Evolutionary conservation across 495 filamentous ascomycete genomes (phyloP), one percentile per base, ranked within the genome.

Genomic region (Bombardia bombarda): DNA sequence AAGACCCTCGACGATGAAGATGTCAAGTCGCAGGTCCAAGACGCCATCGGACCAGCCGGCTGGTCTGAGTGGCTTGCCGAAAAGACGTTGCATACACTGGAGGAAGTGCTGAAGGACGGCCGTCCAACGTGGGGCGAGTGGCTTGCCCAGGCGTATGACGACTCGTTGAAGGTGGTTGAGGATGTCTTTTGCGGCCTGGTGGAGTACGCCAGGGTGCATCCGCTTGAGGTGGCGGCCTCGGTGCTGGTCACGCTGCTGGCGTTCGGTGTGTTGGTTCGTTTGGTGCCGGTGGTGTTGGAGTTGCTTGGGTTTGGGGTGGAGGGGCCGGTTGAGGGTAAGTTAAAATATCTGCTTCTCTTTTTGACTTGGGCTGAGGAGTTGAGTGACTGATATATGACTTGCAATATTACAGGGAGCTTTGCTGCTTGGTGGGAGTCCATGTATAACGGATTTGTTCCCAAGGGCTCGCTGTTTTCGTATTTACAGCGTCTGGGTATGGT

Each of bases 401-500:
- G n/a, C n/a, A 0, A 9, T 19, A 28, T 12, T 14, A 40, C 14
- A 40, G 38, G 17, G 10, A 43, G 33, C 23, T 50, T 50, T 26
- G 51, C 51, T n/a, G 51, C 51, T 7, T 47, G 47, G 51, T 50
- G 34, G 23, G 43, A 50, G 47, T n/a, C 35, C 16, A 30, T 24
- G 14, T 54, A 50, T 42, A n/a, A 64, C 9, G 70, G 72, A 3
- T 60, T 65, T 47, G 72, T 77, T 30, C 66, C 68, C 0, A 68
- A 65, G 49, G 52, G 53, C 0, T 65, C 66, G 5, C 52, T 77
- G n/a, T 75, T 78, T 48, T 55, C 65, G 0, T 78, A 57, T 42
- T 62, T 78, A 14, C 74, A 78, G 60, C 51, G 68, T 8, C 50
- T 77, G 47, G 72, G 73, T 1, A 75, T 76, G 71, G 56, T 23